A percentile compares a stretch with the other conserved stretches of the same genome.
Evolutionary conservation across 2,329 filamentous ascomycete genomes (phyloP).

Genomic region (Blastomyces gilchristii): DNA sequence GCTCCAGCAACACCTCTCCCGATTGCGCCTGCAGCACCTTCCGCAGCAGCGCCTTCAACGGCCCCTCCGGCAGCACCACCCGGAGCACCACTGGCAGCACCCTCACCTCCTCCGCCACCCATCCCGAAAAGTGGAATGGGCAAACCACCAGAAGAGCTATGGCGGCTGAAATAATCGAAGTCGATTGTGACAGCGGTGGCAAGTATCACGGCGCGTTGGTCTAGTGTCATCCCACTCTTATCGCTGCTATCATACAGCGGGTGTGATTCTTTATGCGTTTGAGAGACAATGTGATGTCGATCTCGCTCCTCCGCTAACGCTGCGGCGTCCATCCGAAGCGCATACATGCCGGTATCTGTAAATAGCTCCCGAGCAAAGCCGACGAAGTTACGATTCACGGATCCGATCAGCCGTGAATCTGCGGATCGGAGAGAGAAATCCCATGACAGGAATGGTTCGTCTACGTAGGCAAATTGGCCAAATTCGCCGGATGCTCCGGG

Average conservation of each 20-base stretch:
- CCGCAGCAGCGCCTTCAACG: slow-evolving; percentile 22
- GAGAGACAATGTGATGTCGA: slow-evolving; percentile 31
- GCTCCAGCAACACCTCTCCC: slow-evolving; percentile 43
- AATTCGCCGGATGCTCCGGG: slow-evolving; percentile 35
- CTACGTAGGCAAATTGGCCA: slow-evolving; percentile 51
- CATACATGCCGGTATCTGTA: slow-evolving; percentile 56
- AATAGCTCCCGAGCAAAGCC: slow-evolving; percentile 56
- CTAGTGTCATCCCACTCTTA: slow-evolving; percentile 49
- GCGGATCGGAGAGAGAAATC: slow-evolving; percentile 50
- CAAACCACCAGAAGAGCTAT: slow-evolving; percentile 41
- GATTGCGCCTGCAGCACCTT: slow-evolving; percentile 32
- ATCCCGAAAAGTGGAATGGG: slow-evolving; percentile 43
- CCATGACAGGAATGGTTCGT: slow-evolving; percentile 55
- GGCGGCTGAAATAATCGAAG: slow-evolving; percentile 58
- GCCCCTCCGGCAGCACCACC: slow-evolving; percentile 22
- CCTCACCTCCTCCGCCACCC: slow-evolving; percentile 31
- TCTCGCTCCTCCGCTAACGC: slow-evolving; percentile 30
- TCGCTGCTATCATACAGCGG: slow-evolving; percentile 12
- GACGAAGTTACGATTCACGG: slow-evolving; percentile 53
- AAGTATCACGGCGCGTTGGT: slow-evolving; percentile 56
- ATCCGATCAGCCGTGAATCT: slow-evolving; percentile 44
- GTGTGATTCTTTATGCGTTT: slow-evolving; percentile 22
- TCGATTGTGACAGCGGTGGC: slow-evolving; percentile 56
- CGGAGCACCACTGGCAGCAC: slow-evolving; percentile 26
- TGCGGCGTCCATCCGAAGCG: slow-evolving; percentile 54